A percentile compares a stretch with the other conserved stretches of the same genome.
Conservation (phyloP, 306 rosid species). For the Elaeagnus macrophylla region DNA sequence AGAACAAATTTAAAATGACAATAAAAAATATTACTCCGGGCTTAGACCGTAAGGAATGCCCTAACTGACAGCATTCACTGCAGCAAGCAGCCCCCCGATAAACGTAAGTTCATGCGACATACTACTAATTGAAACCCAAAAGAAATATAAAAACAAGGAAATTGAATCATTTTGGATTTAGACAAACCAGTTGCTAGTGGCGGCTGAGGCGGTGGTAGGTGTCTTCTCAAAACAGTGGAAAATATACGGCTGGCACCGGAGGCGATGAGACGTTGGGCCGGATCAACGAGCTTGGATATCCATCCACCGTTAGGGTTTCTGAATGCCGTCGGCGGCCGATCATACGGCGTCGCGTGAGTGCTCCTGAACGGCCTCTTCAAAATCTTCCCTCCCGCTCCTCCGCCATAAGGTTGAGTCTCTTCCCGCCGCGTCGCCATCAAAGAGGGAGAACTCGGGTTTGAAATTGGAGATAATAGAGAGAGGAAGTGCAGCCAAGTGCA, state of each 20-base stretch:
- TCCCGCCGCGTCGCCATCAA: conserved; percentile 62
- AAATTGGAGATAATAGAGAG: conserved; percentile 11
- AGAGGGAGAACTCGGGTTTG: conserved; percentile 27
- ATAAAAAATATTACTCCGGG: too few species aligned
- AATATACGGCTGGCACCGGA: conserved; percentile 57
- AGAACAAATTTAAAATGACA: too few species aligned
- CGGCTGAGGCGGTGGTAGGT: conserved; percentile 59
- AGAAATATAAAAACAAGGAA: neutral
- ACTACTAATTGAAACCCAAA: too few species aligned
- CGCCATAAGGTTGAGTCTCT: conserved; percentile 40
- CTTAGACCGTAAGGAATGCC: too few species aligned
- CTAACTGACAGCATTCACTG: too few species aligned
- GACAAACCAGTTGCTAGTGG: conserved; percentile 9
- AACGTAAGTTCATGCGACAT: too few species aligned
- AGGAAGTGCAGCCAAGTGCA: conserved; percentile 12
- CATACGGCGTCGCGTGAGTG: conserved; percentile 71
- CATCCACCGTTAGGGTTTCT: conserved; percentile 60
- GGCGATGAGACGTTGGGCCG: conserved; percentile 70
- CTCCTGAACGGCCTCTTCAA: conserved; percentile 52
- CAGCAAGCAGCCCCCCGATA: too few species aligned
- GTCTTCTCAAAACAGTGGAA: conserved; percentile 64
- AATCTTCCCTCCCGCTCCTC: conserved; percentile 78
- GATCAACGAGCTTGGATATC: conserved; percentile 83
- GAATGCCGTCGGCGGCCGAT: conserved; percentile 51
- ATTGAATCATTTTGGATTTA: neutral